A percentile compares a stretch with the other conserved stretches of the same genome.
phyloP scores from a whole-genome alignment of 805 yeast genomes.

The Saccharomycopsis olivae region DNA sequence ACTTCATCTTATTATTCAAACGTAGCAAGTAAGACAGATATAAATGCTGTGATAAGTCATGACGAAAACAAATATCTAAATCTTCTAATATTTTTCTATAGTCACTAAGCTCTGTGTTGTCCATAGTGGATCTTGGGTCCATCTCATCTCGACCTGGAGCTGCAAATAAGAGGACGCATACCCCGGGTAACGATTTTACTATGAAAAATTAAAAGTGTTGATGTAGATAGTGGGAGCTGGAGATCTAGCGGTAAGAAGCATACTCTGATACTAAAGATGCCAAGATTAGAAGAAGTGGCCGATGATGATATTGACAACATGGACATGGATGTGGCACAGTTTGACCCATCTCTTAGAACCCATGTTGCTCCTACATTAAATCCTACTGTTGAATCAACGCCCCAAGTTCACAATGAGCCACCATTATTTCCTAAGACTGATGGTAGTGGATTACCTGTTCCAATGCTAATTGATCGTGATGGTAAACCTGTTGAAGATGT shows the following conservation, averaged over 20 bases:
- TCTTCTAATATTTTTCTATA: not conserved
- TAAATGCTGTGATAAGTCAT: constrained; percentile 54
- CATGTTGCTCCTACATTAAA: constrained; percentile 63
- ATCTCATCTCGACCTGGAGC: not conserved
- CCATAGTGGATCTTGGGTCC: not conserved
- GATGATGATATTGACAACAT: constrained; percentile 81
- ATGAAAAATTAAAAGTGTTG: not conserved
- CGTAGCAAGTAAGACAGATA: constrained; percentile 44
- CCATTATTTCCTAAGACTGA: constrained; percentile 22
- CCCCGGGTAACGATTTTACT: not conserved
- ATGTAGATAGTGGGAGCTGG: not conserved
- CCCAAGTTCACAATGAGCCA: constrained; percentile 27
- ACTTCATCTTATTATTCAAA: constrained; percentile 29
- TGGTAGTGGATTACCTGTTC: constrained; percentile 15
- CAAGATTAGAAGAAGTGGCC: constrained; percentile 59
- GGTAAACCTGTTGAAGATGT: constrained; percentile 14
- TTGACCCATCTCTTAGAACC: constrained; percentile 60
- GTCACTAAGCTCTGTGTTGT: constrained; percentile 15
- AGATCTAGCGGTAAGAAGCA: too few relatives aligned
- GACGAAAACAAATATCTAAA: constrained; percentile 36
- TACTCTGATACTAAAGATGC: too few relatives aligned
- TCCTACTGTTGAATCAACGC: constrained; percentile 56
- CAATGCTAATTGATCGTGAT: constrained; percentile 14
- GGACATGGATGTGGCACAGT: constrained; percentile 90
- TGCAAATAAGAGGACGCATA: not conserved